Base-by-base conservation (phyloP, 495 filamentous ascomycete genomes). In the Talaromyces liani region DNA sequence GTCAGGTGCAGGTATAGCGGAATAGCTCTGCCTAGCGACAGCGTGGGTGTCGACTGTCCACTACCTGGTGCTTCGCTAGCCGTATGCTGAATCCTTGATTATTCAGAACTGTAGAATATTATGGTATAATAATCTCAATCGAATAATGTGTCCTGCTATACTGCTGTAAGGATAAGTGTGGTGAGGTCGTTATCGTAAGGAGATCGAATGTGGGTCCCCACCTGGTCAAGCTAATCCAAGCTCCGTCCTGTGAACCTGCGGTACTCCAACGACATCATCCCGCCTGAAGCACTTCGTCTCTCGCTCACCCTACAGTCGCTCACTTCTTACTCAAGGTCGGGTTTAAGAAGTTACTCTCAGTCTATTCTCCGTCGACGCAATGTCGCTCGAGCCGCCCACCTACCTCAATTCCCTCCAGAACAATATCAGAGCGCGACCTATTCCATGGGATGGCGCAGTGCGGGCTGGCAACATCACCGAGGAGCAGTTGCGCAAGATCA, bases 361-460 rank as follows among this genome's bases (percentile, higher is more conserved):
- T 7, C 6, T n/a, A 27, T 27, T 29, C 5, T 63, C 31, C 6
- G 67, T 68, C 68, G 65, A 82, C 66, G 45, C 60, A 67, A 92
- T 93, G 91, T 94, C 91, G 63, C 85, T 96, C 72, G 92, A 97
- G 70, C 89, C 91, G 49, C 92, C 93, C 62, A 87, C 88, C 64
- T 97, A 97, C 74, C 89, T 98, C 63, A 86, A 85, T 68, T 92
- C 91, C 64, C 82, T 97, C 63, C 93, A 96, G 79, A 93, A 89
- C 79, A 97, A 97, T 78, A 96, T 97, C 71, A 90, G 95, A 67
- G 85, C 87, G 65, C 84, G 94, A 61, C 93, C 93, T 68, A 96
- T 99, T 72, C 92, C 93, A 54, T 99, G 94, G 94, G 95, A 98
- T 74, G 94, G 94, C 65, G 93, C 95, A 68, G 91, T 95, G 67